These are phyloP conservation scores for Saccharomycopsis schoenii DNA, from an alignment of 805 yeast species.

Conservation along the genomic window DNA sequence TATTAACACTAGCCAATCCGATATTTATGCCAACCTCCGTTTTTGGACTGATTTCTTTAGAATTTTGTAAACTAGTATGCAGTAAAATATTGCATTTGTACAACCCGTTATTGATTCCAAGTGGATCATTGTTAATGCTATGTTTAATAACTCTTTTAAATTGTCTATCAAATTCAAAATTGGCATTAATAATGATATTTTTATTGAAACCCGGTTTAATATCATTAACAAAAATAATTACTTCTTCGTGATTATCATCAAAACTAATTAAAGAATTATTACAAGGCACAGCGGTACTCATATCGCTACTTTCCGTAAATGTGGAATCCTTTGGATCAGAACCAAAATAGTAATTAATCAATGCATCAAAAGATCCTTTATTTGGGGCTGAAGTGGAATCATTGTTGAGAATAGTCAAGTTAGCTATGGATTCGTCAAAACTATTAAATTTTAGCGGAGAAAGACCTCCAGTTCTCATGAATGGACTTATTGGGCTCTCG, in stretches of 20 bases:
- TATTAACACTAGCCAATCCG: background rate
- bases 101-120: background rate
- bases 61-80: background rate
- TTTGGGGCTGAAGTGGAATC: background rate
- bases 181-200: conserved; percentile 7
- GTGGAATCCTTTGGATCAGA: background rate
- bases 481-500: background rate
- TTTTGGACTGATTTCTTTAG: background rate
- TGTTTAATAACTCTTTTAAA: conserved; percentile 12
- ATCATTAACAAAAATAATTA: conserved; percentile 13
- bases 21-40: conserved; percentile 2
- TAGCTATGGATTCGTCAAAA: background rate
- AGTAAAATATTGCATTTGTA: background rate
- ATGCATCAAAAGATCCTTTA: background rate
- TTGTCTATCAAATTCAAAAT: conserved; percentile 1
- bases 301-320: background rate
- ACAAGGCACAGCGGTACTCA: no score
- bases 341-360: background rate
- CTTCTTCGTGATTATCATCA: background rate
- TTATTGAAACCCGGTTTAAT: conserved; percentile 16
- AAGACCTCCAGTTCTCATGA: background rate
- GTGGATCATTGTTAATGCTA: background rate
- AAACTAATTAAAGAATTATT: background rate
- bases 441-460: background rate
- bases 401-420: background rate